phyloP scores from a whole-genome alignment of 345 rosid genomes.

The Laguncularia racemosa region DNA sequence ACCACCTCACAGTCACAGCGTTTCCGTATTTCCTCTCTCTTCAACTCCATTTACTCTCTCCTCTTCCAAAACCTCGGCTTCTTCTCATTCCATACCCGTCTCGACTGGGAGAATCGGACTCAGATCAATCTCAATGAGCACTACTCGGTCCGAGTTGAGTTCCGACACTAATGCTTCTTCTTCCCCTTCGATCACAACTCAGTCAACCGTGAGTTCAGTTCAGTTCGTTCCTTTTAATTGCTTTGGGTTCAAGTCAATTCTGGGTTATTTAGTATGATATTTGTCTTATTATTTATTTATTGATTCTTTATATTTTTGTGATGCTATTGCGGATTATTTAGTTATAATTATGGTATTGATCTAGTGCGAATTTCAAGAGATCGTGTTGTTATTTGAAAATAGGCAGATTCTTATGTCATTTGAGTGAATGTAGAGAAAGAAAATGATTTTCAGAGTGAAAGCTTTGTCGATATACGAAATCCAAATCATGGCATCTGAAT shows the following conservation, averaged over 20 bases:
- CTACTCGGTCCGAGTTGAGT: constrained; percentile 40
- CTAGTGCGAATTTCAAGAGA: no score
- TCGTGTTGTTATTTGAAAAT: no score
- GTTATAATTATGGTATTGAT: no score
- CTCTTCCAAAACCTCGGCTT: constrained; percentile 11
- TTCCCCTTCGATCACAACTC: constrained; percentile 31
- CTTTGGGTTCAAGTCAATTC: background rate
- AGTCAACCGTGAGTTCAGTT: constrained; percentile 22
- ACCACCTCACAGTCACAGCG: constrained; percentile 28
- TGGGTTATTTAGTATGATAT: no score
- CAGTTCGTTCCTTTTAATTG: background rate
- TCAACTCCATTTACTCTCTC: constrained; percentile 22
- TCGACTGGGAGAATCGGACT: constrained; percentile 19
- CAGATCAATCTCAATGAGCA: constrained; percentile 25
- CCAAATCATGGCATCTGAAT: no score
- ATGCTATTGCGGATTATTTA: no score
- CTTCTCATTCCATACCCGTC: constrained; percentile 10
- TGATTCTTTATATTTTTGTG: no score
- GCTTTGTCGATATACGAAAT: no score
- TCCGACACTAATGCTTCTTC: constrained; percentile 28
- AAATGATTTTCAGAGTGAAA: no score
- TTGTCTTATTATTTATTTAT: no score
- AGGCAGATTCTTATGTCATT: no score
- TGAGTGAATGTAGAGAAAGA: no score
- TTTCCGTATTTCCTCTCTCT: constrained; percentile 18